A percentile compares a stretch with the other conserved stretches of the same genome.
Evolutionary conservation across 2,329 filamentous ascomycete species (phyloP).

Genomic region (Penicillium thymicola): DNA sequence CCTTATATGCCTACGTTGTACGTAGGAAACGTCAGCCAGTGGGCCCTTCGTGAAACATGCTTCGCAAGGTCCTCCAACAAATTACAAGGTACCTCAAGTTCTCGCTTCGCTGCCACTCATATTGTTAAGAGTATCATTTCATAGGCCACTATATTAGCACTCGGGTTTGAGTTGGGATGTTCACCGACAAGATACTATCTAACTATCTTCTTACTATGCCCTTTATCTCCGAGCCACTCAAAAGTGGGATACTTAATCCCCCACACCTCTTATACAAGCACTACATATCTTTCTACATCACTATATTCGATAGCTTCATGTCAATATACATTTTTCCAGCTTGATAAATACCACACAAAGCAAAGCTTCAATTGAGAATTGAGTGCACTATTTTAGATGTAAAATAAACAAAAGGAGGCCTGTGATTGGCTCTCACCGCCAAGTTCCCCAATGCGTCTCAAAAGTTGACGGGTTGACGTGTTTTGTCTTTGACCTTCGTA

Average conservation of each 20-base stretch:
- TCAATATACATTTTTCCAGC: neutral
- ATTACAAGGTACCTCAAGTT: neutral
- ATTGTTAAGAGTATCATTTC: neutral
- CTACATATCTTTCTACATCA: neutral
- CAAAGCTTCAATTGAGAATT: neutral
- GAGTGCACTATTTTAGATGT: neutral
- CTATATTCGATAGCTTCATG: neutral
- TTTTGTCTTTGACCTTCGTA: constrained; percentile 7
- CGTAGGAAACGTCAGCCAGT: neutral
- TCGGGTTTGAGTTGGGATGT: neutral
- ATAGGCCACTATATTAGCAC: neutral
- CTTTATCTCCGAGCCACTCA: neutral
- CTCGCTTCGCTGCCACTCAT: neutral
- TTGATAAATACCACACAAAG: neutral
- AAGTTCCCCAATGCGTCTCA: constrained; percentile 19
- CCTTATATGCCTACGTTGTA: neutral
- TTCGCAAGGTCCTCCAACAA: neutral
- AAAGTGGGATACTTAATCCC: neutral
- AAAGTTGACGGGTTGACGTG: constrained; percentile 11
- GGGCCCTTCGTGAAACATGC: neutral
- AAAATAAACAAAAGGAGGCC: constrained; percentile 7
- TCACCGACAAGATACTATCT: neutral
- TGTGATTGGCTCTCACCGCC: constrained; percentile 28
- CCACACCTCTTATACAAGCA: neutral
- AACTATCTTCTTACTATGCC: neutral